Evolutionary conservation across 352 stramenopile genomes (phyloP).

Genomic region (Globisporangium parvum): DNA sequence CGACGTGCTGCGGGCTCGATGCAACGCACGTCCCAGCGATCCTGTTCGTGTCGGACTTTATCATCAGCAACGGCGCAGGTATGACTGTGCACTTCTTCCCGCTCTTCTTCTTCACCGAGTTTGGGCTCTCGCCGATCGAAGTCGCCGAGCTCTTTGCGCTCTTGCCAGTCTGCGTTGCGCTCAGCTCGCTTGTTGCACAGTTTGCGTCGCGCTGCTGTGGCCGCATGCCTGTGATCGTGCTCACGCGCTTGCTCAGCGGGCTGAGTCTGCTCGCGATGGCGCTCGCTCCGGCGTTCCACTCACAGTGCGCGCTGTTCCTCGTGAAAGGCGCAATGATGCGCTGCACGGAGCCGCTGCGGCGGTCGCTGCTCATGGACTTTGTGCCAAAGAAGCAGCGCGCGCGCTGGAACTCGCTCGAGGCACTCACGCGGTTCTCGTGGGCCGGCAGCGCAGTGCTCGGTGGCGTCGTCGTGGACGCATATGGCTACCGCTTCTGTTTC

Average conservation of each 20-base stretch:
- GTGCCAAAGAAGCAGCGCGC: conserved; percentile 51
- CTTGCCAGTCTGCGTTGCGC: conserved; percentile 39
- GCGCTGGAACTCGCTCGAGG: conserved; percentile 67
- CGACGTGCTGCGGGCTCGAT: conserved; percentile 27
- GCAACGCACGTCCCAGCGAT: conserved; percentile 48
- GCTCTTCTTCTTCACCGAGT: conserved; percentile 62
- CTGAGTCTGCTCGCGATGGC: conserved; percentile 46
- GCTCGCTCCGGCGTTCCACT: conserved; percentile 17
- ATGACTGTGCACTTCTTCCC: conserved; percentile 57
- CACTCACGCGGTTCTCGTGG: conserved; percentile 55
- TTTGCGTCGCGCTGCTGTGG: conserved; percentile 23
- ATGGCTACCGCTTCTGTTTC: conserved; percentile 69
- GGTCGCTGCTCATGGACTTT: conserved; percentile 75
- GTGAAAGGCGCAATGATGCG: conserved; percentile 46
- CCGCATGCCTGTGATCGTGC: conserved; percentile 55
- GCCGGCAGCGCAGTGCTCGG: conserved; percentile 63
- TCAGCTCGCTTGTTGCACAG: conserved; percentile 44
- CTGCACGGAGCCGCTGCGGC: conserved; percentile 54
- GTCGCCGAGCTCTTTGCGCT: conserved; percentile 52
- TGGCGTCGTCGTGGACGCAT: conserved; percentile 42
- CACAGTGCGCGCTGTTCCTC: conserved; percentile 47
- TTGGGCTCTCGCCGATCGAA: conserved; percentile 39
- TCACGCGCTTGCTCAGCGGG: conserved; percentile 29
- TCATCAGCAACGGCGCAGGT: conserved; percentile 59
- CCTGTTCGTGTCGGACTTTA: conserved; percentile 60